Evolutionary conservation across 1,139 yeast genomes (phyloP), one percentile per base, ranked within the genome.

Genomic region (Lodderomyces oxycetoniae): DNA sequence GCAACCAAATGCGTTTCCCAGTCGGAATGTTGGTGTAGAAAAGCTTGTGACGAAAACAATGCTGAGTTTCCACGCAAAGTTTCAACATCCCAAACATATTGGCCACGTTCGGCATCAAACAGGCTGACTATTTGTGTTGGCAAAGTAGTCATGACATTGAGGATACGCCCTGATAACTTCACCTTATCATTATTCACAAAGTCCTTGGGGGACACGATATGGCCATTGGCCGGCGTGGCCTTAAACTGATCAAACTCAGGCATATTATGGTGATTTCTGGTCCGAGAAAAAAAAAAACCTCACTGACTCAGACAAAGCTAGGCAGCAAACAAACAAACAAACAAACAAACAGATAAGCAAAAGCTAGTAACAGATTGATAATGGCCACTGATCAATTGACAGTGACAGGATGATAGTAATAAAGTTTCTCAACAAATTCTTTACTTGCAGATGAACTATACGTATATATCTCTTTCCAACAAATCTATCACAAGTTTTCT

Each of bases 1-100:
- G 89, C 96, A 36, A 93, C 79, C 39, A 87, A 62, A 44, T 87
- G 85, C 31, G 89, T 80, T 45, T 87, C 93, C 93, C 96, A 91
- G 15, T 77, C 74, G 0, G 88, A 73, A 30, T 76, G 77, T 33
- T 78, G 74, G 34, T 70, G 70, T 38, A 91, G 62, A 49, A 75
- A 80, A 43, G 69, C 68, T 43, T 84, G 74, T 4, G 94, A 79
- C 5, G 95, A 78, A 52, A 82, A 82, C 33, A 89, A 61, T 0
- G 97, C 95, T 10, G 93, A 80, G 49, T 85, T 84, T 1, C 97
- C 97, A 17, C 91, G 69, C 13, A 87, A 70, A 4, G 79, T 77
- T 37, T 71, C 74, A 12, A 82, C 75, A 31, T 71, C 70, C 79
- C 79, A 74, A 32, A 48, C 49, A 25, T 53, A 50, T 11, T 44